Evolutionary conservation across 768 basidiomycete genomes (phyloP), one percentile per base, ranked within the genome.

Genomic region (Termitomyces sp.): DNA sequence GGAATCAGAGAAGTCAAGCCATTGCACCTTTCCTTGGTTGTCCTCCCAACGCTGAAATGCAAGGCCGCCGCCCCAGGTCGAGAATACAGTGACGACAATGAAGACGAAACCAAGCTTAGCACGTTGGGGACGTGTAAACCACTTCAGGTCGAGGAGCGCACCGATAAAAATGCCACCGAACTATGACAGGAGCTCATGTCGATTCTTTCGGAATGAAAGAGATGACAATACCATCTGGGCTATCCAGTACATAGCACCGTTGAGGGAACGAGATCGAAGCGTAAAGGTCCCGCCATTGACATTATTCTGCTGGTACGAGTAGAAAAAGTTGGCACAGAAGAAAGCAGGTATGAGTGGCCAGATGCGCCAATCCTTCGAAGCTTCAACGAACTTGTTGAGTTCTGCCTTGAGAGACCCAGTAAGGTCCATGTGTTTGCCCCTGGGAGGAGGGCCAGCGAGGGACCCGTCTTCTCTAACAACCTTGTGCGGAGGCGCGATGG

Each of bases 321-420:
- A 70, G 61, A 70, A 70, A 56, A 70, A 70, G 46, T 70, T 70
- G 55, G 68, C 68, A 47, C 68, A 68, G 60, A 70, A 70, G 56
- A 70, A 70, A 22, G 66, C 66, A 20, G 68, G 68, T 47, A 69
- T 64, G 51, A 70, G 65, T 20, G 65, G 56, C 55, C 66, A 56
- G 51, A 70, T 67, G 24, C 61, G 61, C 68, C 68, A 70, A 46
- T 70, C 67, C 35, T 58, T 63, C 33, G 64, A 51, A 8, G 68
- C 60, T 9, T 52, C 52, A 22, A 54, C 30, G 43, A 68, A 66
- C 13, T 68, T 66, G 52, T 51, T 35, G 13, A 65, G 35, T 56
- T 70, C 68, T 18, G 57, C 50, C 35, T 56, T 61, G 41, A 67
- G 36, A 18, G 67, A 65, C 24, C 54, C 57, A 43, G 43, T 40